Evolutionary conservation across 805 yeast genomes (phyloP).

Genomic region (Pichia exigua): DNA sequence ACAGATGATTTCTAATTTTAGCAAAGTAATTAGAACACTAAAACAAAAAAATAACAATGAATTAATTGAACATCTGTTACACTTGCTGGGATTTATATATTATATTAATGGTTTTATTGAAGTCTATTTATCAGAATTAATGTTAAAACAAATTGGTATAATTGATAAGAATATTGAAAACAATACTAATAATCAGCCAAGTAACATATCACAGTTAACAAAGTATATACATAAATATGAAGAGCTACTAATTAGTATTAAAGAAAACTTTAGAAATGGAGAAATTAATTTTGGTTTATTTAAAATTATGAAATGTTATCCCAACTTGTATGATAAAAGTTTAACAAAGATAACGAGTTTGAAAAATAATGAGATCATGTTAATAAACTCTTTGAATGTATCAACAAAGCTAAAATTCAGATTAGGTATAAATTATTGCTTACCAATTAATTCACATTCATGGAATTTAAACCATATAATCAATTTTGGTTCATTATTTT

Average conservation of each 20-base stretch:
- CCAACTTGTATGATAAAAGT: constrained; percentile 1
- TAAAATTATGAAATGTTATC: background rate
- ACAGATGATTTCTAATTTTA: constrained; percentile 18
- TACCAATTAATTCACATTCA: constrained; percentile 11
- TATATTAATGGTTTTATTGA: constrained; percentile 10
- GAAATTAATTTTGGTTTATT: background rate
- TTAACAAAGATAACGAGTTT: constrained; percentile 3
- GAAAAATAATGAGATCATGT: constrained; percentile 3
- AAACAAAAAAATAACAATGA: background rate
- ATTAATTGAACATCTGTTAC: background rate
- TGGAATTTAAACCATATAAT: constrained; percentile 14
- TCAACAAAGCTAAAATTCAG: background rate
- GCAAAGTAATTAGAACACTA: background rate
- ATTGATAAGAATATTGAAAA: background rate
- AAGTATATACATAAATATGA: background rate
- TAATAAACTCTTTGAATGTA: background rate
- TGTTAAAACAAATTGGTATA: background rate
- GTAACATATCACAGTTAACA: background rate
- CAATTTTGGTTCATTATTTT: constrained; percentile 18
- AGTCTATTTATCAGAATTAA: background rate
- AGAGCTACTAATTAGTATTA: background rate
- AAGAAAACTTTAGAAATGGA: background rate
- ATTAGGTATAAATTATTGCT: constrained; percentile 11
- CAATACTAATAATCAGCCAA: background rate
- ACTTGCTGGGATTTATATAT: constrained; percentile 8